These are phyloP conservation scores for Albophoma yamanashiensis DNA, from an alignment of 2,329 filamentous ascomycete species.

Conservation along the genomic window DNA sequence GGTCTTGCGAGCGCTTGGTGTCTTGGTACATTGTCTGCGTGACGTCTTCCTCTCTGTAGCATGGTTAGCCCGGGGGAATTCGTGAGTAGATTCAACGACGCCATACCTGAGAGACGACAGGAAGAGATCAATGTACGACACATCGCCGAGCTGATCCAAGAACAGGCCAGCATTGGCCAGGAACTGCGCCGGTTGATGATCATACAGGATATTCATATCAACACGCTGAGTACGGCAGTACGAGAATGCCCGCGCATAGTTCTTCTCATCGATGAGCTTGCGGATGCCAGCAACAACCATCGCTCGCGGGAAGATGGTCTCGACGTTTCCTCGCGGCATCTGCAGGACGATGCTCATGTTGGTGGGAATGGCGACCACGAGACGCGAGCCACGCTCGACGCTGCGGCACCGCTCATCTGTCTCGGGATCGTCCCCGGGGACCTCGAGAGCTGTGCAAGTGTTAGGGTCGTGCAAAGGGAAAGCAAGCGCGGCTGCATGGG, in stretches of 20 bases:
- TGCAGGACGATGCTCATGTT: conserved; percentile 80
- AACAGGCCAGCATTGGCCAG: conserved; percentile 66
- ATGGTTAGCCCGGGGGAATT: conserved; percentile 3
- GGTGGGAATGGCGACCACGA: conserved; percentile 84
- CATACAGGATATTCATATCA: conserved; percentile 95
- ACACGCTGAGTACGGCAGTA: conserved; percentile 88
- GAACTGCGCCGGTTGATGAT: conserved; percentile 83
- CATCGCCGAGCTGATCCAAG: conserved; percentile 71
- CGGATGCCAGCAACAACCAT: conserved; percentile 88
- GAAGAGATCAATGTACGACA: conserved; percentile 81
- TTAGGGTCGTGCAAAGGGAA: conserved; percentile 8
- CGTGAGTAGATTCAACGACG: too few relatives aligned
- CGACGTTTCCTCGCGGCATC: conserved; percentile 91
- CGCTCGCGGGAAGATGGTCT: conserved; percentile 87
- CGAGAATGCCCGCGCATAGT: conserved; percentile 76
- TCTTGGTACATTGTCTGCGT: conserved; percentile 89
- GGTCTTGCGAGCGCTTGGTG: conserved; percentile 43
- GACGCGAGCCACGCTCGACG: conserved; percentile 77
- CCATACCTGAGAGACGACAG: conserved; percentile 70
- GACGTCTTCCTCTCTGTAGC: conserved; percentile 71
- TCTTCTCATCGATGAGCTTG: conserved; percentile 64
- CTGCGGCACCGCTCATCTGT: conserved; percentile 85
- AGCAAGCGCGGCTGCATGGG: not conserved
- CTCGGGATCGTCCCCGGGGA: conserved; percentile 82
- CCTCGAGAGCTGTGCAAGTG: conserved; percentile 54